Percentiles rank a stretch among this genome's conserved stretches.
These are phyloP conservation scores for Gleditsia sinensis DNA, from an alignment of 306 rosid genomes.

Conservation along the genomic window DNA sequence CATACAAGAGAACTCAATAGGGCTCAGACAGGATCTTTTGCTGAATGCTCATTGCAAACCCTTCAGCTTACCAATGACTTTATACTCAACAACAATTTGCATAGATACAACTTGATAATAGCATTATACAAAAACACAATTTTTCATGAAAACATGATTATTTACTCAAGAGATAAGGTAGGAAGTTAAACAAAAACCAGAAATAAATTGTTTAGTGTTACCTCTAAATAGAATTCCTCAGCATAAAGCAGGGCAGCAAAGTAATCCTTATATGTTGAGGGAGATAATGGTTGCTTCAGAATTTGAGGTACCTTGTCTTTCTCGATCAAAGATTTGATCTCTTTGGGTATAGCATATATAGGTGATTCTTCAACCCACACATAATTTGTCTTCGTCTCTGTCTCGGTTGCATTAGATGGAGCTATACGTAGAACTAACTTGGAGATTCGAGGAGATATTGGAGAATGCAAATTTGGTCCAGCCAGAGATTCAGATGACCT, in stretches of 20 bases:
- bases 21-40: neutral
- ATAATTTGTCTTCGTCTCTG: neutral
- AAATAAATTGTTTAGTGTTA: neutral
- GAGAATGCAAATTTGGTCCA: neutral
- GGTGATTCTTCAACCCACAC: slow-evolving; percentile 7
- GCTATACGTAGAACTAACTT: neutral
- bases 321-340: slow-evolving; percentile 39
- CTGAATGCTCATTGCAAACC: neutral
- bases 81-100: neutral
- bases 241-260: slow-evolving; percentile 46
- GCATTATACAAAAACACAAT: neutral
- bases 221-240: slow-evolving; percentile 47
- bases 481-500: neutral
- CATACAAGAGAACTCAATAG: neutral
- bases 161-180: neutral
- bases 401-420: neutral
- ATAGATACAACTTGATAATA: too few species aligned
- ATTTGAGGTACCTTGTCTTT: slow-evolving; percentile 34
- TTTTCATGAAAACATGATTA: neutral
- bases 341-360: slow-evolving; percentile 33
- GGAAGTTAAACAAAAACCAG: neutral
- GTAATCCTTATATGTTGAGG: slow-evolving; percentile 39
- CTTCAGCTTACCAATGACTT: neutral
- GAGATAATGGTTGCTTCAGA: slow-evolving; percentile 33
- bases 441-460: neutral